Base-by-base conservation (phyloP, 805 yeast species). In the Starmerella bombi region DNA sequence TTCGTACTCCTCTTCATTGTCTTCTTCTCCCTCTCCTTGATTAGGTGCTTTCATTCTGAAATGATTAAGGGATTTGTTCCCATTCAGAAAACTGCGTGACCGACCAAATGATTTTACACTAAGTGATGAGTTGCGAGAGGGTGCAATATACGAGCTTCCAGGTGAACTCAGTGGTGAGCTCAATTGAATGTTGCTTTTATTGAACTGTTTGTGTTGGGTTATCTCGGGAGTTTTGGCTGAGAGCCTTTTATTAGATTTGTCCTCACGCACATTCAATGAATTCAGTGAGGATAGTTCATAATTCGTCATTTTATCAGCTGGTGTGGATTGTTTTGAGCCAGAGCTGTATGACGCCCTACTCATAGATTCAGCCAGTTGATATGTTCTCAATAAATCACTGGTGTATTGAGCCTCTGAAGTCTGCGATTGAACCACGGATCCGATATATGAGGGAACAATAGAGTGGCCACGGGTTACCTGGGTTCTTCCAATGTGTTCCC, bases 351-450 rank as follows among this genome's bases (percentile, higher is more conserved):
- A 31, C 20, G 7, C 22, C 22, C 34, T 18, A n/a, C 14, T 18
- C 14, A 17, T 18, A 17, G 20, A 8, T 31, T 31, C 34, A 15
- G 34, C 10, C 22, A 16, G 20, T n/a, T 31, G 34, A 18, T 18
- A 16, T n/a, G 20, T 16, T 18, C 22, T 15, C 7, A 31, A 18
- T 10, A 18, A 7, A 16, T 31, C 34, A 18, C 20, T 31, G 8
- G 34, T 6, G 34, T 31, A 16, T 31, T 31, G 22, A 16, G 34
- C 20, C 7, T 17, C n/a, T 7, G n/a, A 15, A 15, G 31, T 8
- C 7, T 31, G 34, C 10, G 22, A 18, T n/a, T n/a, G 22, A 6
- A 41, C 38, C 3, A 46, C 38, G 2, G 46, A 44, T 4, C 50
- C 50, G 2, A 41, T 6, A 17, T 37, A 22, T 6, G 50, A 47